Evolutionary conservation across 1,139 yeast species (phyloP).

Genomic region (Zygosaccharomyces pseudobailii): DNA sequence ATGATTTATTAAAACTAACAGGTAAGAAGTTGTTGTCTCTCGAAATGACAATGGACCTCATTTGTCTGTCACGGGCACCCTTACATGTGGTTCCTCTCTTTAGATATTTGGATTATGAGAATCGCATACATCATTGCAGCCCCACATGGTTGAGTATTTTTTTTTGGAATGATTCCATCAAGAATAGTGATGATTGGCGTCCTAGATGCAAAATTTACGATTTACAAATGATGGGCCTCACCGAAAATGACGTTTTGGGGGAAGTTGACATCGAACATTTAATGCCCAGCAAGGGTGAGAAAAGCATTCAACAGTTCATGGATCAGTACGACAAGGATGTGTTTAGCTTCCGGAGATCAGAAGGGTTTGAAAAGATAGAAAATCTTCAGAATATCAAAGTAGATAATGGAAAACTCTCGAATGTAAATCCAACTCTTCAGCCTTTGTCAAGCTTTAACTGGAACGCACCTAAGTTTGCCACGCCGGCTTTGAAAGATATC

Average conservation of each 20-base stretch:
- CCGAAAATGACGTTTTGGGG: slow-evolving; percentile 69
- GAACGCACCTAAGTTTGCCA: slow-evolving; percentile 25
- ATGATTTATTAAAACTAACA: slow-evolving; percentile 67
- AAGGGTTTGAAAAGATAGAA: not conserved
- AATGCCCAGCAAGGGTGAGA: slow-evolving; percentile 14
- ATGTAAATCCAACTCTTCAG: slow-evolving; percentile 1
- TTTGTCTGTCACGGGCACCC: slow-evolving; percentile 88
- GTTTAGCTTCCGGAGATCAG: slow-evolving; percentile 34
- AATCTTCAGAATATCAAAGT: not conserved
- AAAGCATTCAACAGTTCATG: slow-evolving; percentile 49
- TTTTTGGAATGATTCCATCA: slow-evolving; percentile 65
- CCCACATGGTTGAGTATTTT: slow-evolving; percentile 96
- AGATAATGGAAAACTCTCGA: not conserved
- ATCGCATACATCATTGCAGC: slow-evolving; percentile 65
- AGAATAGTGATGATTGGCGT: slow-evolving; percentile 56
- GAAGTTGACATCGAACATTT: slow-evolving; percentile 25
- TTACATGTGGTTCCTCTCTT: slow-evolving; percentile 87
- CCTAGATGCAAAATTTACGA: slow-evolving; percentile 93
- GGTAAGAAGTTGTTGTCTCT: slow-evolving; percentile 69
- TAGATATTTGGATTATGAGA: slow-evolving; percentile 55
- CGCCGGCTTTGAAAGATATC: slow-evolving; percentile 22
- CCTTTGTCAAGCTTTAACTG: slow-evolving; percentile 18
- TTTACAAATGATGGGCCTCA: slow-evolving; percentile 95
- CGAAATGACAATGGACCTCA: slow-evolving; percentile 83
- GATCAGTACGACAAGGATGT: slow-evolving; percentile 54